A percentile compares a stretch with the other conserved stretches of the same genome.
Conservation (phyloP, 1,139 yeast genomes). For the Debaryomyces fabryi region DNA sequence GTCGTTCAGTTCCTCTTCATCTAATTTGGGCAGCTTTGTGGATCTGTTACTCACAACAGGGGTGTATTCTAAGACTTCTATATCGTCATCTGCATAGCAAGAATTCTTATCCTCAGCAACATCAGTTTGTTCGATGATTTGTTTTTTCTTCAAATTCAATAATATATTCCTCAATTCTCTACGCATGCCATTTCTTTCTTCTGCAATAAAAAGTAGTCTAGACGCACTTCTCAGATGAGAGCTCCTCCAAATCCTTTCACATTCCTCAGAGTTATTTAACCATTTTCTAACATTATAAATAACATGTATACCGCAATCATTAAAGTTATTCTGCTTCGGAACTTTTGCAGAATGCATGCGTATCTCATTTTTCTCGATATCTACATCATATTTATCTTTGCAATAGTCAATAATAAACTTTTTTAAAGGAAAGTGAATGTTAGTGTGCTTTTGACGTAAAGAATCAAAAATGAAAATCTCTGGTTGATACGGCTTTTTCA, state of each 20-base stretch:
- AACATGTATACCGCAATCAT: constrained; percentile 95
- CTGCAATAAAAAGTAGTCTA: constrained; percentile 27
- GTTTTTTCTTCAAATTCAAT: constrained; percentile 28
- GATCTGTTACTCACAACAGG: constrained; percentile 6
- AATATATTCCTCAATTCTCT: constrained; percentile 31
- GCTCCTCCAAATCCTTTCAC: constrained; percentile 55
- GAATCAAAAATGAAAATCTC: constrained; percentile 81
- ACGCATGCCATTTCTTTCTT: constrained; percentile 39
- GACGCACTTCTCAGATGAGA: constrained; percentile 22
- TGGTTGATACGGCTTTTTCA: constrained; percentile 25
- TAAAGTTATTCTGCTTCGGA: constrained; percentile 84
- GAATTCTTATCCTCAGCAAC: not conserved
- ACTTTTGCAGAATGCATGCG: constrained; percentile 56
- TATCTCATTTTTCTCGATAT: constrained; percentile 47
- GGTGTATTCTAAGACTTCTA: constrained; percentile 26
- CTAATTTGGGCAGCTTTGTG: not conserved
- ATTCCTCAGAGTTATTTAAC: constrained; percentile 51
- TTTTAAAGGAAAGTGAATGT: constrained; percentile 58
- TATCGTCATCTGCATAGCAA: constrained; percentile 19
- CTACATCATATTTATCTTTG: constrained; percentile 57
- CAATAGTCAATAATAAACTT: constrained; percentile 73
- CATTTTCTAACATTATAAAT: constrained; percentile 76
- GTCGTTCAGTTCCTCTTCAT: not conserved
- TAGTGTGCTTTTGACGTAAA: constrained; percentile 57
- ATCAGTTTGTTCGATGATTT: constrained; percentile 9